Base-by-base conservation (phyloP, 441 rosid species). In the Pelargonium myrrhifolium region DNA sequence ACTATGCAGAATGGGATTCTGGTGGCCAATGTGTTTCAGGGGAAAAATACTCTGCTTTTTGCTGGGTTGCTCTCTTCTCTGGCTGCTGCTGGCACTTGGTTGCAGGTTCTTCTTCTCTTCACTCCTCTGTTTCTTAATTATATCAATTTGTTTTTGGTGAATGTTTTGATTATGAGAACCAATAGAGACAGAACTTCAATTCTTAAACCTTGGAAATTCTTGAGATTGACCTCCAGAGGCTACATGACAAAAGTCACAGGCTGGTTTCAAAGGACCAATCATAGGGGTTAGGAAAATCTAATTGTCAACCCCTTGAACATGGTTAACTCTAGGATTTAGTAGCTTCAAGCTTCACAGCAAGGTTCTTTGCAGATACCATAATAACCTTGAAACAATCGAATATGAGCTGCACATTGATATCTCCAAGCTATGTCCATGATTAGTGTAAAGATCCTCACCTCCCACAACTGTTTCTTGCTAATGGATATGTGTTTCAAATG, bases 1-100 rank as follows among this genome's bases (percentile, higher is more conserved):
- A 92, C 99, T 71, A 95, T 95, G 98, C 99, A 95, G 90, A 95
- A 90, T 68, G 98, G 99, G 45, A 95, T 95, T 77, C 78, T 95
- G 31, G 87, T 89, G 73, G 82, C 89, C 53, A 78, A 81, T 79
- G 94, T 92, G 74, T 95, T 95, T 80, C 89, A 87, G 53, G 99
- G 99, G 71, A 92, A 83, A 77, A 85, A 85, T 62, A 83, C 78
- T 72, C 80, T 95, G 77, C 96, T 92, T 68, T 89, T 90, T 45
- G 83, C 98, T 68, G 97, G 99, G 6, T 80, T 95, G 79, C 86
- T 95, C 65, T 90, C 97, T 83, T 90, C 92, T 55, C 74, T 95
- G 61, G 98, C 95, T 71, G 89, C 98, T 42, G 98, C 98, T 76
- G 98, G 98, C 64, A 89, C 98, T 80, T 95, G 99, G 97, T 73